phyloP scores from a whole-genome alignment of 2,329 filamentous ascomycete genomes.

The Pseudogymnoascus sp. region DNA sequence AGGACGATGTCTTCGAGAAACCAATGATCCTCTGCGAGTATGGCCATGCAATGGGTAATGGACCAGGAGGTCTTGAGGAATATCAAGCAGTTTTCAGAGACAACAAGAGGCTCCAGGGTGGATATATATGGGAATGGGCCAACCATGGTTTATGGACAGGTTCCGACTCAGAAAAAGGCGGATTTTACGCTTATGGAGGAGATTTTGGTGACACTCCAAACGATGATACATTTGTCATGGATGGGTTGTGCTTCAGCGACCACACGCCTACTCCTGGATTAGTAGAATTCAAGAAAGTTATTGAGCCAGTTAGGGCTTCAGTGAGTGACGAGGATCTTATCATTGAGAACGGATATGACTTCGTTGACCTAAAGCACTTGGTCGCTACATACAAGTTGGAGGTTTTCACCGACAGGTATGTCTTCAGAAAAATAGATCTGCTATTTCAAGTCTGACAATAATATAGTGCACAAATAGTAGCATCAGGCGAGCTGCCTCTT shows the following conservation, averaged over 20 bases:
- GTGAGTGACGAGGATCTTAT: conserved; percentile 31
- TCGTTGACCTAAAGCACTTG: conserved; percentile 42
- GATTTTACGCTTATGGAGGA: conserved; percentile 51
- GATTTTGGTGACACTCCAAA: conserved; percentile 55
- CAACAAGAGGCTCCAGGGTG: conserved; percentile 30
- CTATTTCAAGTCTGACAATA: neutral
- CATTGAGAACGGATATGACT: conserved; percentile 43
- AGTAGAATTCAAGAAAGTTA: conserved; percentile 48
- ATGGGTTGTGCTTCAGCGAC: conserved; percentile 45
- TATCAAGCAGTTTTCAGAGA: conserved; percentile 53
- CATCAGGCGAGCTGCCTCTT: conserved; percentile 33
- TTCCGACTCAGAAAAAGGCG: conserved; percentile 28
- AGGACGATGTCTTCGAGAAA: conserved; percentile 32
- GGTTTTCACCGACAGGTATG: conserved; percentile 34
- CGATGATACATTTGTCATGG: conserved; percentile 54
- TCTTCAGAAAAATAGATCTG: neutral
- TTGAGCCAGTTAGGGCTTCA: conserved; percentile 43
- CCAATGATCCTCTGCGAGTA: conserved; percentile 53
- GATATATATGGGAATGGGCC: conserved; percentile 54
- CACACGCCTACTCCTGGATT: conserved; percentile 51
- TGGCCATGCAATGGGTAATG: conserved; percentile 64
- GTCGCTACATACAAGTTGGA: conserved; percentile 38
- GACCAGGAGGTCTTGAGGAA: conserved; percentile 60
- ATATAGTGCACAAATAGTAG: conserved; percentile 23
- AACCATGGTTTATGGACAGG: conserved; percentile 49